Conservation (phyloP, 805 yeast species). For the Spathaspora arborariae region DNA sequence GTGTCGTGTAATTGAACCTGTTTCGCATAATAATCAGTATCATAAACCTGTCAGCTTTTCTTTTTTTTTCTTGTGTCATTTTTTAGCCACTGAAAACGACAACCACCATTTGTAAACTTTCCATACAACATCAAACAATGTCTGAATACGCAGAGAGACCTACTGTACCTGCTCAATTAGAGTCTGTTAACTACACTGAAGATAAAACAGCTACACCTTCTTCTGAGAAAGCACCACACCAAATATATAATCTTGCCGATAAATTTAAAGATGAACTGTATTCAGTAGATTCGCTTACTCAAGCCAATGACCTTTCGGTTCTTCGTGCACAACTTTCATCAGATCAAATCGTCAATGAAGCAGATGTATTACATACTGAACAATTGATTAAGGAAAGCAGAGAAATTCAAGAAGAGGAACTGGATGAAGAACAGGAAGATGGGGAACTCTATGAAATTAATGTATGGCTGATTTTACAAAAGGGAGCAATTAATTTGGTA, state of each 20-base stretch:
- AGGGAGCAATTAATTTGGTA: constrained; percentile 69
- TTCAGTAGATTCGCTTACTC: constrained; percentile 8
- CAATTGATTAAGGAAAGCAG: constrained; percentile 19
- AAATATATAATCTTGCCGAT: neutral
- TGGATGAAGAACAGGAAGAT: constrained; percentile 10
- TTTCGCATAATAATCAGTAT: too few relatives aligned
- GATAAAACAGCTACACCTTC: neutral
- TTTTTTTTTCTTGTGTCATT: neutral
- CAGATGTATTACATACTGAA: constrained; percentile 26
- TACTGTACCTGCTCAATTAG: neutral
- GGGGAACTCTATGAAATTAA: constrained; percentile 11
- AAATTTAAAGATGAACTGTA: neutral
- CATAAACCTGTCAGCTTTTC: neutral
- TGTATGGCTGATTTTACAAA: constrained; percentile 39
- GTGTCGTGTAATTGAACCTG: too few relatives aligned
- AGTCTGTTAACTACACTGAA: neutral
- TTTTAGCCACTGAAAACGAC: neutral
- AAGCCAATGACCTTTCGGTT: constrained; percentile 19
- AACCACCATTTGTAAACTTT: neutral
- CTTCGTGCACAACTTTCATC: constrained; percentile 25
- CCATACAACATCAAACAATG: neutral
- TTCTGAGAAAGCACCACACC: neutral
- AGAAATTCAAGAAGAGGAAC: constrained; percentile 14
- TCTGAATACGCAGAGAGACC: neutral
- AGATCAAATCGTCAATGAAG: constrained; percentile 25